Evolutionary conservation across 306 rosid genomes (phyloP).

Genomic region (Casuarina glauca): DNA sequence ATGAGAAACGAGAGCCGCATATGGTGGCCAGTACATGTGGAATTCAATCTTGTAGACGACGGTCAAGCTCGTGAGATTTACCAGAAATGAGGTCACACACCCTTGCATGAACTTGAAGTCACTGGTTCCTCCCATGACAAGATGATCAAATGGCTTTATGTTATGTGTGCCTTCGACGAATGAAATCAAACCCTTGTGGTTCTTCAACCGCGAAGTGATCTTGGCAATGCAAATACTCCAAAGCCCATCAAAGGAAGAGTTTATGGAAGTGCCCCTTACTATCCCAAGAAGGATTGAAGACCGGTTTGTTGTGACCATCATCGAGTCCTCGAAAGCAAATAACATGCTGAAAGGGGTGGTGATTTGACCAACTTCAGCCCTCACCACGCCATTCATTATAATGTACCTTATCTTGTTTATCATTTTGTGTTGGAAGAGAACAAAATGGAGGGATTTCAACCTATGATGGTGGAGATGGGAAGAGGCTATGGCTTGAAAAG

Average conservation of each 20-base stretch:
- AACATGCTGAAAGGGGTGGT: constrained; percentile 68
- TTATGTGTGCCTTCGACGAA: constrained; percentile 60
- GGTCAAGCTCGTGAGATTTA: constrained; percentile 44
- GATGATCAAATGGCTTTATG: constrained; percentile 48
- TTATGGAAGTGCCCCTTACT: constrained; percentile 61
- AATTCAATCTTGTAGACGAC: constrained; percentile 59
- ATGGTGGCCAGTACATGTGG: constrained; percentile 90
- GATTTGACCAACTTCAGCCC: constrained; percentile 37
- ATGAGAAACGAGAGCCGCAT: constrained; percentile 39
- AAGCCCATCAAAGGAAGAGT: constrained; percentile 67
- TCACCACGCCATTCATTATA: constrained; percentile 53
- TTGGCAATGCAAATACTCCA: constrained; percentile 58
- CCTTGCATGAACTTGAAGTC: constrained; percentile 78
- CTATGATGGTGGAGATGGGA: constrained; percentile 28
- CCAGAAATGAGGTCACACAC: constrained; percentile 55
- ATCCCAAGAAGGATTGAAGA: constrained; percentile 57
- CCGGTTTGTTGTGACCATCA: constrained; percentile 41
- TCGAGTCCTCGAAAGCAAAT: constrained; percentile 61
- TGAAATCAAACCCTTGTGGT: constrained; percentile 55
- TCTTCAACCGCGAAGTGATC: constrained; percentile 50
- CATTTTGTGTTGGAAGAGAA: constrained; percentile 70
- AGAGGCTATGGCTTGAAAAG: constrained; percentile 1
- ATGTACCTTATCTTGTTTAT: constrained; percentile 65
- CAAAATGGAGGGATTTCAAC: constrained; percentile 60
- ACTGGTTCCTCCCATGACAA: constrained; percentile 74